phyloP scores from a whole-genome alignment of 805 yeast genomes.

The Kazachstania africana region DNA sequence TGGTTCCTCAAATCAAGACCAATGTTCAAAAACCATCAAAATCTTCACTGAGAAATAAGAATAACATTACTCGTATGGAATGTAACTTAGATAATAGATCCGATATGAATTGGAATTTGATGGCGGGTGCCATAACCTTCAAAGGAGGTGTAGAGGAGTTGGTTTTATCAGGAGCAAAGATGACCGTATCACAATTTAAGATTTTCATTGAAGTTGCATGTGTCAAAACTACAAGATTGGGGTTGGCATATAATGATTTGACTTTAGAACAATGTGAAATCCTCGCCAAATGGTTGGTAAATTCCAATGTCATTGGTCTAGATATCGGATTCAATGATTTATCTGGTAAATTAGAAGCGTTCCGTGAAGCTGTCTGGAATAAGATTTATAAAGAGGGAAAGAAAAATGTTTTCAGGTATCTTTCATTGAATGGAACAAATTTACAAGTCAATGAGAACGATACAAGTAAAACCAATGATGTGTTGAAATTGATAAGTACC shows the following conservation, averaged over 20 bases:
- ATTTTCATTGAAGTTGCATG: constrained; percentile 53
- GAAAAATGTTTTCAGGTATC: constrained; percentile 29
- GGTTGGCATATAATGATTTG: constrained; percentile 70
- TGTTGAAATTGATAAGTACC: constrained; percentile 32
- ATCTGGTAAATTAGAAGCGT: constrained; percentile 24
- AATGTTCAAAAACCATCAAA: constrained; percentile 31
- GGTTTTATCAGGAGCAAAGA: constrained; percentile 72
- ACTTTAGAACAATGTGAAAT: constrained; percentile 43
- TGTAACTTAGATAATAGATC: constrained; percentile 35
- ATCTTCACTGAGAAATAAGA: constrained; percentile 15
- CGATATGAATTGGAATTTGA: constrained; percentile 72
- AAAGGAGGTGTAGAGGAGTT: constrained; percentile 76
- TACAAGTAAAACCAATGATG: constrained; percentile 24
- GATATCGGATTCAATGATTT: constrained; percentile 79
- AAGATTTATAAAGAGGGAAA: constrained; percentile 16
- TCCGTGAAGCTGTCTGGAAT: constrained; percentile 17
- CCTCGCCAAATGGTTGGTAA: constrained; percentile 48
- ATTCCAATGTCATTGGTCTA: constrained; percentile 44
- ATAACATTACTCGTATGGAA: constrained; percentile 26
- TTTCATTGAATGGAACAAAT: constrained; percentile 61
- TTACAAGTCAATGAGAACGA: constrained; percentile 36
- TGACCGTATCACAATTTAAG: constrained; percentile 39
- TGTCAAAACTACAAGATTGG: constrained; percentile 48
- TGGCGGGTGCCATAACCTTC: constrained; percentile 62
- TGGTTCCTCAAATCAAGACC: constrained; percentile 29